phyloP scores from a whole-genome alignment of 139 green algal species.

The Tetradesmus obliquus region DNA sequence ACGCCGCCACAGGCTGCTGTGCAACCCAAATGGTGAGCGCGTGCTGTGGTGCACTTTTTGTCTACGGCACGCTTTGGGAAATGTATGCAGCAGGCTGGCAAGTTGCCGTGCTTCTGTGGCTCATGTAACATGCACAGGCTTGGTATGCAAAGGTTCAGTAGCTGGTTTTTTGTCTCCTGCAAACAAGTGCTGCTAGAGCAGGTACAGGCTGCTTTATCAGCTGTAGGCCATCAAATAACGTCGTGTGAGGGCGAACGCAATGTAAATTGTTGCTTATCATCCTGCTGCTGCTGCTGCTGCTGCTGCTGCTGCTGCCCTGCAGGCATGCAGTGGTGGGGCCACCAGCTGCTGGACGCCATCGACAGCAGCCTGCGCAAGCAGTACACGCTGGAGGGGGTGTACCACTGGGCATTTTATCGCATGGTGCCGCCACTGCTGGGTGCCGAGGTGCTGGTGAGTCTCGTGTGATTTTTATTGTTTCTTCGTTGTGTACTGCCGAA shows the following conservation, averaged over 20 bases:
- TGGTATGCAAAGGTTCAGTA: too few relatives aligned
- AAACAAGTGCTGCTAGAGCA: too few relatives aligned
- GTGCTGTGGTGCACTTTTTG: too few relatives aligned
- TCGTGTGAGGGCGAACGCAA: too few relatives aligned
- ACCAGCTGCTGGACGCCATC: constrained; percentile 23
- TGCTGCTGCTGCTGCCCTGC: background rate
- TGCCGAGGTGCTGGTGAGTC: background rate
- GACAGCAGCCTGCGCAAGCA: constrained; percentile 27
- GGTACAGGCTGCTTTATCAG: too few relatives aligned
- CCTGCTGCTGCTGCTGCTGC: background rate
- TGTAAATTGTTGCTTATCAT: too few relatives aligned
- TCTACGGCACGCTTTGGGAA: too few relatives aligned
- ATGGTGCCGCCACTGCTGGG: constrained; percentile 17
- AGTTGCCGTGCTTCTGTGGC: too few relatives aligned
- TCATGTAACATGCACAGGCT: too few relatives aligned
- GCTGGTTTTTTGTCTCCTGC: too few relatives aligned
- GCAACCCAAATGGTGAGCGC: background rate
- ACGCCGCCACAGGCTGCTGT: background rate
- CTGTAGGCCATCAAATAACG: too few relatives aligned
- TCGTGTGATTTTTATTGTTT: background rate
- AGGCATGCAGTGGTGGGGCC: background rate
- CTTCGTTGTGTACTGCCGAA: background rate
- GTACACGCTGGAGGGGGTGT: constrained; percentile 14
- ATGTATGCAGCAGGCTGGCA: too few relatives aligned
- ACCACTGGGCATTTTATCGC: background rate